Conservation (phyloP, 768 basidiomycete genomes). For the Tulasnella sp. region DNA sequence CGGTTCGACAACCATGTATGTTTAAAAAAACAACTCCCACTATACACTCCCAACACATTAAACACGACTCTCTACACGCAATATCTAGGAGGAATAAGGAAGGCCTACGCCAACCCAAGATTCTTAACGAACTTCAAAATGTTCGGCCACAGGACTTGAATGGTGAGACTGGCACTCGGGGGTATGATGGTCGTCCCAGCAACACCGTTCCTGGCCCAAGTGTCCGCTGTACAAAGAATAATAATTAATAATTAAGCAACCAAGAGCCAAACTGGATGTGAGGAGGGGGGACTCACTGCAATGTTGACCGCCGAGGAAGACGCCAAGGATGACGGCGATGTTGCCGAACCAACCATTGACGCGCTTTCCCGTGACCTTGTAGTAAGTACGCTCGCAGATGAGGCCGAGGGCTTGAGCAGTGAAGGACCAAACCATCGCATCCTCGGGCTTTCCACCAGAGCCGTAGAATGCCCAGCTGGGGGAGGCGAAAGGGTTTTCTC, state of each 20-base stretch:
- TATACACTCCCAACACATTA: too few species aligned
- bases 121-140: too few species aligned
- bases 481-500: background rate
- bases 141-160: too few species aligned
- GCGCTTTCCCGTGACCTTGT: background rate
- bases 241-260: background rate
- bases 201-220: background rate
- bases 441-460: background rate
- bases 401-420: constrained; percentile 2
- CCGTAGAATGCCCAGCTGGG: background rate
- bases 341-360: constrained; percentile 8
- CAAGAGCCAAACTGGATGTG: background rate
- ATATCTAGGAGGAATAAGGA: too few species aligned
- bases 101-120: too few species aligned
- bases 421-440: background rate
- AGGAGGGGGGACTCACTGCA: constrained; percentile 7
- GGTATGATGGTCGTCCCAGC: background rate
- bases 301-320: constrained; percentile 9
- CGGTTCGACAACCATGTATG: too few species aligned
- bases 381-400: constrained; percentile 3
- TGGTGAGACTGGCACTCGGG: too few species aligned
- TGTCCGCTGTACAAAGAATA: background rate
- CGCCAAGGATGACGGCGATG: constrained; percentile 5
- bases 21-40: too few species aligned
- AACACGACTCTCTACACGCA: too few species aligned